Base-by-base conservation (phyloP, 441 rosid species). In the Gossypium lobatum region DNA sequence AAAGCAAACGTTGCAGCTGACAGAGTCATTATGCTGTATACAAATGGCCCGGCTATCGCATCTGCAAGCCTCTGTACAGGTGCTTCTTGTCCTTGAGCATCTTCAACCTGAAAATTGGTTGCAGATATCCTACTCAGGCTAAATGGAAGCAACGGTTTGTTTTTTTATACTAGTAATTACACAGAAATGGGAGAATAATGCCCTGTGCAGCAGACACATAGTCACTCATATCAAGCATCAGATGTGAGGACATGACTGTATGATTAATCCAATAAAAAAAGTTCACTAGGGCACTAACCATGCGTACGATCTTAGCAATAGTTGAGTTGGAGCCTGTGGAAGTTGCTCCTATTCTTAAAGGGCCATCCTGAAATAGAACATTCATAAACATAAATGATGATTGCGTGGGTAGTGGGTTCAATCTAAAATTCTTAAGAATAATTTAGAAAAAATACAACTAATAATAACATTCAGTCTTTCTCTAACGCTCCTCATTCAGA, bases 41-140 rank as follows among this genome's bases (percentile, higher is more conserved):
- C 96, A 82, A 95, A 95, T 20, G 98, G 99, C 67, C 99, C 98
- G 65, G 99, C 97, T 79, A 95, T 90, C 13, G 91, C 86, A 80
- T 93, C 99, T 76, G 96, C 99, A 76, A 95, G 89, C 81, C 97
- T 84, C 80, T 95, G 98, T 73, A 93, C 87, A 73, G 98, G 97
- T 50, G 98, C 97, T 82, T 92, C 98, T 82, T 79, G 87, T 54
- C 97, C 97, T 84, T 95, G 96, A 73, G 99, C 98, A 77, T 91
- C 96, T 87, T 95, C 96, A 80, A 93, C 96, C 99, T 91, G 80
- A 76, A 84, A 72, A 20, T 3, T 52, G 28, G 14, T 68, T 50
- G 60, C 45, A 26, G 4, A 25, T 66, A n/a, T 67, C 39, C 52
- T 9, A 52, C 25, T 68, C 60, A 50, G 25, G 45, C 45, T 16